phyloP scores from a whole-genome alignment of 2,329 filamentous ascomycete genomes.

The Chaetomium sp. region DNA sequence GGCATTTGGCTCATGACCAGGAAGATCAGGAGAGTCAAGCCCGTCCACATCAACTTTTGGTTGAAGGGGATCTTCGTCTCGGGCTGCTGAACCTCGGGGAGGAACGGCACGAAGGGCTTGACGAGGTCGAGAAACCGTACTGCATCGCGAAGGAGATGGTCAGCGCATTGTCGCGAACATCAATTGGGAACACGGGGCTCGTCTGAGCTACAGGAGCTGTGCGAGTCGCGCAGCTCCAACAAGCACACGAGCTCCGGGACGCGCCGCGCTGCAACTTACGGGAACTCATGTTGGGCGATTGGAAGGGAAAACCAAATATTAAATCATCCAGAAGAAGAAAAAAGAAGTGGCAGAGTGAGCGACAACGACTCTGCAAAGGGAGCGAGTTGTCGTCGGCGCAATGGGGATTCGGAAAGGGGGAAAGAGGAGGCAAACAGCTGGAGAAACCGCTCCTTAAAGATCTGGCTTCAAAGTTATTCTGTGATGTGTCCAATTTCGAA shows the following conservation, averaged over 20 bases:
- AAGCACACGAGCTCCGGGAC: conserved; percentile 15
- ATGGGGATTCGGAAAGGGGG: conserved; percentile 35
- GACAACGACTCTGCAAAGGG: conserved; percentile 38
- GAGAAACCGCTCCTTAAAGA: conserved; percentile 34
- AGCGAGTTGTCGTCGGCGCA: conserved; percentile 36
- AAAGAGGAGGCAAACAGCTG: conserved; percentile 49
- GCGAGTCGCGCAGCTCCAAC: conserved; percentile 14
- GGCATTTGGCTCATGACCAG: conserved; percentile 99
- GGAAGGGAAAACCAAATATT: conserved; percentile 39
- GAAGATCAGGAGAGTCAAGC: conserved; percentile 95
- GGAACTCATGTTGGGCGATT: conserved; percentile 55
- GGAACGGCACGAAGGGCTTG: conserved; percentile 99
- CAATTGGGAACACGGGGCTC: conserved; percentile 11
- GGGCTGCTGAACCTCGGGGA: conserved; percentile 97
- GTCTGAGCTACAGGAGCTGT: conserved; percentile 1
- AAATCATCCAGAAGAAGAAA: conserved; percentile 43
- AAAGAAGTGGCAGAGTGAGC: conserved; percentile 37
- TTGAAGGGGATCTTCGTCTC: conserved; percentile 99
- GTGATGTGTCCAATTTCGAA: conserved; percentile 39
- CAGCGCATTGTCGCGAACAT: conserved; percentile 29
- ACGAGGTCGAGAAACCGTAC: conserved; percentile 99
- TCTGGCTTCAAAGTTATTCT: conserved; percentile 37
- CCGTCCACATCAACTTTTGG: conserved; percentile 96
- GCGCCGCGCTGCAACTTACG: conserved; percentile 46
- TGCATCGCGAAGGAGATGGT: conserved; percentile 45